Base-by-base conservation (phyloP, 1,284 basidiomycete genomes). In the Malassezia yamatoensis region DNA sequence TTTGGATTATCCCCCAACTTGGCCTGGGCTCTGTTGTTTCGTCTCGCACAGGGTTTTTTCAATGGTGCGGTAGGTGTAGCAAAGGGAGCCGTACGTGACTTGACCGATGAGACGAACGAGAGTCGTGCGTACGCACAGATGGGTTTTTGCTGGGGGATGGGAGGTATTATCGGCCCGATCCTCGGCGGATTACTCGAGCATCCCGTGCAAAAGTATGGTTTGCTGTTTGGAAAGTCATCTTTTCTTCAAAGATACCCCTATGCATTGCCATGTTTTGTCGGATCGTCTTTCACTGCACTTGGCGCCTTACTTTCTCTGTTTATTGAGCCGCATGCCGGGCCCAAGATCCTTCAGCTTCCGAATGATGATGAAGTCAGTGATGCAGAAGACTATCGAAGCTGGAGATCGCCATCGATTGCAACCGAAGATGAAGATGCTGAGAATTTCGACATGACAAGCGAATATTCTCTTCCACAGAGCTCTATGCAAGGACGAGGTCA, bases 141-240 rank as follows among this genome's bases (percentile, higher is more conserved):
- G 50, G 90, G 90, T 18, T 94, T 94, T 76, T 89, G 85, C 62
- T 96, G 91, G 91, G 91, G 90, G 60, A 83, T 96, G 70, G 91
- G 91, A 61, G 90, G 90, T 82, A 76, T 76, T 59, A 58, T 74
- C 43, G 88, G 82, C 80, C 45, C 87, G 38, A 87, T 88, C 32
- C 78, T 90, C 48, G 80, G 79, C 42, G 86, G 86, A 83, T 60
- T 66, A 78, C 66, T 64, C 52, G 51, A 58, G 45, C 67, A 73
- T 56, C 90, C 91, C 2, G 86, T 83, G 0, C 79, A 80, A 53
- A 94, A 93, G 73, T 91, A 87, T 82, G 87, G 89, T 1, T 78
- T 79, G 1, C 72, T 84, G 13, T 88, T 96, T 70, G 80, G 78
- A 40, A 50, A 53, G 0, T 65, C 65, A 56, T 65, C 80, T 7